phyloP scores from a whole-genome alignment of 306 rosid species.

The Alnus glutinosa region DNA sequence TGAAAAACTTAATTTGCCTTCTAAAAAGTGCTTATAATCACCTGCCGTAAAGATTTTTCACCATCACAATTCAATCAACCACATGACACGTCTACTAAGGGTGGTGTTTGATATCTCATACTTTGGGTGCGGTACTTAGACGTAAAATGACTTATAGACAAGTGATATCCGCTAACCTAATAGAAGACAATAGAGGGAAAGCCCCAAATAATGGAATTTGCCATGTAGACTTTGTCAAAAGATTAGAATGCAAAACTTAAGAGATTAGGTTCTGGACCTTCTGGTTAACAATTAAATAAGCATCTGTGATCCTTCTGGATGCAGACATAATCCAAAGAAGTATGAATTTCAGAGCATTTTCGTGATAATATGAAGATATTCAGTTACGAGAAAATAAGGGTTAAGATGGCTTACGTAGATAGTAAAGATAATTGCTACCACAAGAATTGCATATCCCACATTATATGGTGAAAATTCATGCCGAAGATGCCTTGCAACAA shows the following conservation, averaged over 20 bases:
- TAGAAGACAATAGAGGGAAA: not conserved
- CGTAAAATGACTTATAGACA: not conserved
- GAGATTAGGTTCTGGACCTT: too few species aligned
- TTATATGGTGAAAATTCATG: slow-evolving; percentile 66
- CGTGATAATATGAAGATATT: not conserved
- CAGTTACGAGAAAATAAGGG: slow-evolving; percentile 12
- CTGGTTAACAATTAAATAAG: not conserved
- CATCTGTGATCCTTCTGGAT: not conserved
- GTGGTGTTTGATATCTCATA: not conserved
- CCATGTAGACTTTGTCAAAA: not conserved
- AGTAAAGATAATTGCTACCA: slow-evolving; percentile 66
- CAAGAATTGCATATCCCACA: slow-evolving; percentile 75
- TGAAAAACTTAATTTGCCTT: not conserved
- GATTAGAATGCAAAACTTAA: not conserved
- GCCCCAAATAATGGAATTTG: not conserved
- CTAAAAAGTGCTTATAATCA: not conserved
- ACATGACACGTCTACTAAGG: not conserved
- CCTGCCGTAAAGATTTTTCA: not conserved
- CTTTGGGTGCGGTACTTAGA: not conserved
- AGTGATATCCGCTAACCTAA: not conserved
- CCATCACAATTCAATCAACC: not conserved
- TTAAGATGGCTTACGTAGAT: slow-evolving; percentile 55
- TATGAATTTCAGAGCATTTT: not conserved
- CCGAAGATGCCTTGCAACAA: slow-evolving; percentile 83
- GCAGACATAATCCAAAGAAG: not conserved